Evolutionary conservation across 768 basidiomycete genomes (phyloP).

Genomic region (Boletus pseudo-olivaceus): DNA sequence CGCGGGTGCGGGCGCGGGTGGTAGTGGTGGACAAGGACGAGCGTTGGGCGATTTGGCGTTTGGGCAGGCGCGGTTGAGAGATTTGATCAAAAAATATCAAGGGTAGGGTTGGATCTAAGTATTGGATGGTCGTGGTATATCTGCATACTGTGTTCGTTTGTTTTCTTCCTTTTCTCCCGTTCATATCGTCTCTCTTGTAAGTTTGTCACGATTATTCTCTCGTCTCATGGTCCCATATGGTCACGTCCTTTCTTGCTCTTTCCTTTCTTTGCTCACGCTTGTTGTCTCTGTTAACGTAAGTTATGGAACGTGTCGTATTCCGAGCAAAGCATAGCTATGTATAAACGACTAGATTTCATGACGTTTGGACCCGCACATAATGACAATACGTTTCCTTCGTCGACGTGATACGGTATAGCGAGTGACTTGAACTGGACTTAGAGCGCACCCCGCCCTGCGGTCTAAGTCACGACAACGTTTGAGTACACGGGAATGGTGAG

Average conservation of each 20-base stretch:
- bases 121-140: not conserved
- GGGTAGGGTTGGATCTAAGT: slow-evolving; percentile 16
- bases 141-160: not conserved
- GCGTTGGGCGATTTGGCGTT: slow-evolving; percentile 55
- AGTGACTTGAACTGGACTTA: not conserved
- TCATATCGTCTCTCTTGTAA: not conserved
- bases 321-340: not conserved
- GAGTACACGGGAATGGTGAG: not conserved
- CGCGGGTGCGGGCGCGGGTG: not conserved
- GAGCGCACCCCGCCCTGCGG: slow-evolving; percentile 20
- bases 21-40: slow-evolving; percentile 7
- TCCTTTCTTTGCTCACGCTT: not conserved
- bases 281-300: not conserved
- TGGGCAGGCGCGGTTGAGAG: slow-evolving; percentile 72
- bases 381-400: not conserved
- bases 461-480: slow-evolving; percentile 9
- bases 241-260: not conserved
- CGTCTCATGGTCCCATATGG: not conserved
- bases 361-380: not conserved
- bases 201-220: not conserved
- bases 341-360: not conserved
- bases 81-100: slow-evolving; percentile 83
- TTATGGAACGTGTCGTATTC: slow-evolving; percentile 10
- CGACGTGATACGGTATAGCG: no score
- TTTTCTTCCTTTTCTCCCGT: not conserved